A percentile compares a stretch with the other conserved stretches of the same genome.
Evolutionary conservation across 176 grass and related monocot species (phyloP).

Genomic region (Musa schizocarpa): DNA sequence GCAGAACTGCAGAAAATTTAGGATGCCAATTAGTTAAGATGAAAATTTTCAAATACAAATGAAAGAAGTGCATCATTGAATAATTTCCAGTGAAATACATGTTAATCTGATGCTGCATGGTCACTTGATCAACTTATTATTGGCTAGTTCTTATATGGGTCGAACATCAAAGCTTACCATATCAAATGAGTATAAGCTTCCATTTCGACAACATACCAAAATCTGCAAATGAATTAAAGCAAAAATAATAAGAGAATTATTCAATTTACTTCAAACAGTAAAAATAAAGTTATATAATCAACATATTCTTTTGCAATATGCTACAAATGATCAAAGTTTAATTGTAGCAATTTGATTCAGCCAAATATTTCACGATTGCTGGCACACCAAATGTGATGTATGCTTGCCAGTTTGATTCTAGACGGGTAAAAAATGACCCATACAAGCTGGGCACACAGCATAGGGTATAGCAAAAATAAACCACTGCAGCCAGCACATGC

Average conservation of each 20-base stretch:
- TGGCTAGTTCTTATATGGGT: not conserved
- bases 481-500: too few relatives aligned
- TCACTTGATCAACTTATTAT: not conserved
- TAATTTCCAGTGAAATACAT: too few relatives aligned
- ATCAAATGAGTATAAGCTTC: constrained; percentile 67
- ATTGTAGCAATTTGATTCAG: not conserved
- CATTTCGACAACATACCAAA: constrained; percentile 63
- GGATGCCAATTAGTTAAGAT: too few relatives aligned
- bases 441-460: too few relatives aligned
- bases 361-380: not conserved
- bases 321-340: not conserved
- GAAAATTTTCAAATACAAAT: too few relatives aligned
- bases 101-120: not conserved
- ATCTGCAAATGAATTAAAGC: constrained; percentile 37
- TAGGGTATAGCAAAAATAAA: too few relatives aligned
- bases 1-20: too few relatives aligned
- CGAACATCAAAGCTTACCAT: constrained; percentile 40
- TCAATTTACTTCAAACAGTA: constrained; percentile 12
- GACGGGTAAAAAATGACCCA: too few relatives aligned
- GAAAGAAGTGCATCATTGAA: too few relatives aligned
- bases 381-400: not conserved
- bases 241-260: not conserved
- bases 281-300: not conserved
- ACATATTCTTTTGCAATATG: too few relatives aligned
- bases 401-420: not conserved